Evolutionary conservation across 176 grass and related monocot genomes (phyloP).

Genomic region (Areca catechu): DNA sequence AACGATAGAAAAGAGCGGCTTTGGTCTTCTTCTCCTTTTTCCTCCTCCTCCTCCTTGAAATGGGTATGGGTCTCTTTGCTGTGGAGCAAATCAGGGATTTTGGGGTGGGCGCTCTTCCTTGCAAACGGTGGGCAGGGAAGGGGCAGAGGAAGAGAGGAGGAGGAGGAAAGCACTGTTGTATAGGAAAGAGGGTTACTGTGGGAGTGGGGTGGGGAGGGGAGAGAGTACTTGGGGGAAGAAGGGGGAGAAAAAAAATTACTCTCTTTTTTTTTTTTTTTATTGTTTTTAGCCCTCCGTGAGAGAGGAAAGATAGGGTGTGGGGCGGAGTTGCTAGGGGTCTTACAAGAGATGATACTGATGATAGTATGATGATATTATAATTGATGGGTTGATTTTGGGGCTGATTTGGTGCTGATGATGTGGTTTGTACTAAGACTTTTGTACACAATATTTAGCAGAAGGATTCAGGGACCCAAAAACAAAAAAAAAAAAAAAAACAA

Average conservation of each 20-base stretch:
- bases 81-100: slow-evolving; percentile 17
- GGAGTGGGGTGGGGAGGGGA: slow-evolving; percentile 7
- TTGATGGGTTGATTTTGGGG: slow-evolving; percentile 3
- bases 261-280: too few species aligned
- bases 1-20: not conserved
- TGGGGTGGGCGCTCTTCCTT: not conserved
- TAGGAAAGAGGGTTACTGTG: slow-evolving; percentile 28
- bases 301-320: too few species aligned
- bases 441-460: not conserved
- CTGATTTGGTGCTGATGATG: not conserved
- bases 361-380: slow-evolving; percentile 5
- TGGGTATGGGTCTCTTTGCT: slow-evolving; percentile 11
- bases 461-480: not conserved
- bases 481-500: too few species aligned
- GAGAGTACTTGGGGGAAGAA: not conserved
- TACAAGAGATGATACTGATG: not conserved
- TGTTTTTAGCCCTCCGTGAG: not conserved
- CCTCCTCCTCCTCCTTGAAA: slow-evolving; percentile 10
- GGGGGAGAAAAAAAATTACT: not conserved
- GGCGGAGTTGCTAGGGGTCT: not conserved
- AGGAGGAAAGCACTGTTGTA: not conserved
- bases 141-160: slow-evolving; percentile 1
- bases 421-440: not conserved
- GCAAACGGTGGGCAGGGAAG: not conserved
- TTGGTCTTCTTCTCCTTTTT: not conserved